Conservation (phyloP, 2,329 filamentous ascomycete genomes). For the Diplodia sapinea region DNA sequence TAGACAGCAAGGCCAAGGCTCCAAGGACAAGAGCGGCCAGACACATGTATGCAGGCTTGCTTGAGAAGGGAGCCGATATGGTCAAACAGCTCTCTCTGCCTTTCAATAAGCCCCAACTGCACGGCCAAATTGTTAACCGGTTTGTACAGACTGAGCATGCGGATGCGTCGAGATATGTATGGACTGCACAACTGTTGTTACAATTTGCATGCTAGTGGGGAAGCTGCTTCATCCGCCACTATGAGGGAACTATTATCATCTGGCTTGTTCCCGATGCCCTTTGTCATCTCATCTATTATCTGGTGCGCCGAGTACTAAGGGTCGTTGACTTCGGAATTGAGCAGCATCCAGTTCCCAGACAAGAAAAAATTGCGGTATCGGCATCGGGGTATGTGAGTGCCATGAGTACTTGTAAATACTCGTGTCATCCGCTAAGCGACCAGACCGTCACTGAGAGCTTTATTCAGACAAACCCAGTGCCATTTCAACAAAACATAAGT, state of each 20-base stretch:
- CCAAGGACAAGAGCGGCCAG: not conserved
- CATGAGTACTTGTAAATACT: conserved; percentile 9
- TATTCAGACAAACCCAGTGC: too few relatives aligned
- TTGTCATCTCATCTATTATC: not conserved
- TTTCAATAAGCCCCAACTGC: not conserved
- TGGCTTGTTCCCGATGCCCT: too few relatives aligned
- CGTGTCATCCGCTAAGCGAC: not conserved
- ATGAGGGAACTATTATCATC: not conserved
- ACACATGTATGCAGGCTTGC: not conserved
- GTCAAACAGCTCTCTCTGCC: not conserved
- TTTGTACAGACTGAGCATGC: not conserved
- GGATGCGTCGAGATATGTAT: not conserved
- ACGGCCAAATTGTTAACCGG: too few relatives aligned
- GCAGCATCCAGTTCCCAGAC: conserved; percentile 39
- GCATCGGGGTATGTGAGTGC: conserved; percentile 39
- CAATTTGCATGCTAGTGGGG: conserved; percentile 29
- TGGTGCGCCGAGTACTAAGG: conserved; percentile 38
- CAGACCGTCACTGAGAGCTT: too few relatives aligned
- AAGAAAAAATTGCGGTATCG: conserved; percentile 44
- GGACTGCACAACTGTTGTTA: conserved; percentile 32
- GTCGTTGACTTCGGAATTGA: conserved; percentile 39
- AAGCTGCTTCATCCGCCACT: conserved; percentile 21
- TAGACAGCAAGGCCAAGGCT: conserved; percentile 7
- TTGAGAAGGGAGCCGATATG: too few relatives aligned
- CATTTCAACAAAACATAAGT: too few relatives aligned